Conservation (phyloP, 129 eudicot species). For the Daucus carota region DNA sequence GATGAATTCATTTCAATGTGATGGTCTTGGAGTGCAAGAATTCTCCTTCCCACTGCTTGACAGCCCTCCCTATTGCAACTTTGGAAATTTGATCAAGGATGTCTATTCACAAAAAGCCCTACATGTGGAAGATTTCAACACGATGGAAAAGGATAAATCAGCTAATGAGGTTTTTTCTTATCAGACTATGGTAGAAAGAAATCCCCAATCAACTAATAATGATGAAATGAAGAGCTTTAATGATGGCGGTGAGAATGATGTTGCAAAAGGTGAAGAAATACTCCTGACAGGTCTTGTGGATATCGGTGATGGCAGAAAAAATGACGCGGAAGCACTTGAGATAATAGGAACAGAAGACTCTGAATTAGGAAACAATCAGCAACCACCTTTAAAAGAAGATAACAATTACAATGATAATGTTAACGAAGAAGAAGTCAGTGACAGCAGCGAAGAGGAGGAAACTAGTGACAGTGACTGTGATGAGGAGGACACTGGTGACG, state of each 20-base stretch:
- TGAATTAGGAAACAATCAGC: not conserved
- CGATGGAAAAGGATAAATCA: slow-evolving; percentile 1
- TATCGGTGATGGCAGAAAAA: slow-evolving; percentile 12
- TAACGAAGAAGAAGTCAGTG: not conserved
- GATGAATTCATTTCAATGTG: not conserved
- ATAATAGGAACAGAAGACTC: slow-evolving; percentile 8
- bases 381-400: not conserved
- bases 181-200: slow-evolving; percentile 8
- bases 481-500: slow-evolving; percentile 1
- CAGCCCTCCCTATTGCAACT: not conserved
- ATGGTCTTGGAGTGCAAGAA: not conserved
- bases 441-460: not conserved
- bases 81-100: not conserved
- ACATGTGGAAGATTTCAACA: not conserved
- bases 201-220: not conserved
- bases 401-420: not conserved
- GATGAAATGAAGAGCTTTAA: not conserved
- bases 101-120: not conserved
- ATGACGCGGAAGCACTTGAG: slow-evolving; percentile 16
- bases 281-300: not conserved
- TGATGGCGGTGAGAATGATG: not conserved
- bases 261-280: slow-evolving; percentile 2
- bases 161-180: slow-evolving; percentile 5
- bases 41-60: slow-evolving; percentile 3
- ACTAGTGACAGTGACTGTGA: not conserved